These are phyloP conservation scores for Epichloe glyceriae DNA, from an alignment of 2,329 filamentous ascomycete genomes.

Conservation along the genomic window DNA sequence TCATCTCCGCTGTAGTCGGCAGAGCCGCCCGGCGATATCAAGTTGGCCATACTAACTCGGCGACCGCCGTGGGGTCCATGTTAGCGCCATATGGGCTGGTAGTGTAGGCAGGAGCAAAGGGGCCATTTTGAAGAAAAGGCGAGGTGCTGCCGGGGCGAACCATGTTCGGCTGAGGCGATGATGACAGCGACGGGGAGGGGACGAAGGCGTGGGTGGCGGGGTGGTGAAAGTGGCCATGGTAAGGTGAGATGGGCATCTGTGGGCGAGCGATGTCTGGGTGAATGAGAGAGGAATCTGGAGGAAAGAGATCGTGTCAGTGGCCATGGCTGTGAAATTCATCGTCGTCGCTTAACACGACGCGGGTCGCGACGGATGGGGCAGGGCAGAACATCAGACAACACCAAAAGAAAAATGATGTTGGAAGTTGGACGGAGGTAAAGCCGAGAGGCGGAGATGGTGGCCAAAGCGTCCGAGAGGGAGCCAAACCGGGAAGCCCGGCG, in stretches of 20 bases:
- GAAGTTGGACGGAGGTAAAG: not conserved
- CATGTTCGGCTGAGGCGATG: slow-evolving; percentile 34
- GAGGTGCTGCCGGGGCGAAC: slow-evolving; percentile 46
- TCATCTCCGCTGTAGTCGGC: slow-evolving; percentile 51
- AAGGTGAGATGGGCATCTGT: slow-evolving; percentile 32
- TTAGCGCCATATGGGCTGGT: slow-evolving; percentile 43
- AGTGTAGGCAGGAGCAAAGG: slow-evolving; percentile 37
- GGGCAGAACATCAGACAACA: no score
- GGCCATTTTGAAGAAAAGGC: slow-evolving; percentile 48
- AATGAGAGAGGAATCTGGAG: slow-evolving; percentile 42
- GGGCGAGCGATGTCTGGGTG: slow-evolving; percentile 39
- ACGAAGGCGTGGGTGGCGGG: slow-evolving; percentile 33
- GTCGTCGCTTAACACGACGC: not conserved
- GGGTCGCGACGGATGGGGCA: no score
- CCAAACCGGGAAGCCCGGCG: not conserved
- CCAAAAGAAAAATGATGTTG: not conserved
- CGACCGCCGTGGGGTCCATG: slow-evolving; percentile 34
- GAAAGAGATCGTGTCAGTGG: slow-evolving; percentile 22
- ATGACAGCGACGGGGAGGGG: slow-evolving; percentile 48
- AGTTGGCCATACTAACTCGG: slow-evolving; percentile 55
- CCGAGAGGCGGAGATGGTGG: not conserved
- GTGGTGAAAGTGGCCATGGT: slow-evolving; percentile 35
- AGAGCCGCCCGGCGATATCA: slow-evolving; percentile 47
- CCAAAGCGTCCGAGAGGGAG: not conserved
- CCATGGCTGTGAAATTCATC: not conserved